Evolutionary conservation across 192 early-diverging fungal genomes (phyloP).

Genomic region (Spizellomyces sp.): DNA sequence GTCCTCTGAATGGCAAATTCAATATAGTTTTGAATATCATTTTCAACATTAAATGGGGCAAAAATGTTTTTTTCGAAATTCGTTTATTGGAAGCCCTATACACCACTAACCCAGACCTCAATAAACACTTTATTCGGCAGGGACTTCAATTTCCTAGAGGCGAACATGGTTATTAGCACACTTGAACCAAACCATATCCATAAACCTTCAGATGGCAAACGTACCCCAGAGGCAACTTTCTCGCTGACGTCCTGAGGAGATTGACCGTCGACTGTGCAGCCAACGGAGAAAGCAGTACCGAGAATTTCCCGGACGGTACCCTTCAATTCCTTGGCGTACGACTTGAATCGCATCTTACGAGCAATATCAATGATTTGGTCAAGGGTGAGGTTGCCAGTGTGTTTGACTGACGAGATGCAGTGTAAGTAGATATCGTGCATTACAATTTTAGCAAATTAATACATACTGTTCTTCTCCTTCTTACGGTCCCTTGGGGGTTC

Average conservation of each 20-base stretch:
- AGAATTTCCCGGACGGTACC: constrained; percentile 97
- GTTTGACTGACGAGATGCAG: constrained; percentile 63
- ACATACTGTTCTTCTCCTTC: constrained; percentile 99
- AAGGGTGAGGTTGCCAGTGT: constrained; percentile 93
- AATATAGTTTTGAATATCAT: no score
- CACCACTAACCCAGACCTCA: no score
- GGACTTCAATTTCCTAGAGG: constrained; percentile 44
- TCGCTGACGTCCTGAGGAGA: constrained; percentile 82
- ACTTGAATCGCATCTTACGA: constrained; percentile 94
- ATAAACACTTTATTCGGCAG: constrained; percentile 29
- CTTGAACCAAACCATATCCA: background rate
- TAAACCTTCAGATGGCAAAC: background rate
- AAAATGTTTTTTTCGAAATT: no score
- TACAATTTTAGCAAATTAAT: constrained; percentile 10
- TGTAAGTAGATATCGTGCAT: constrained; percentile 12
- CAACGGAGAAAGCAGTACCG: constrained; percentile 89
- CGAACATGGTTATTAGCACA: background rate
- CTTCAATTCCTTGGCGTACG: constrained; percentile 86
- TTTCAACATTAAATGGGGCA: no score
- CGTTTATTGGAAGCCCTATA: no score
- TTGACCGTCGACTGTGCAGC: constrained; percentile 99
- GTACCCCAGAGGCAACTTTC: constrained; percentile 78
- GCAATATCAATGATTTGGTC: constrained; percentile 96
- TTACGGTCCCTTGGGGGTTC: constrained; percentile 96
- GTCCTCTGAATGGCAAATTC: no score